A percentile compares a stretch with the other conserved stretches of the same genome.
These are phyloP conservation scores for Fusarium chuoi DNA, from an alignment of 2,329 filamentous ascomycete genomes.

Conservation along the genomic window DNA sequence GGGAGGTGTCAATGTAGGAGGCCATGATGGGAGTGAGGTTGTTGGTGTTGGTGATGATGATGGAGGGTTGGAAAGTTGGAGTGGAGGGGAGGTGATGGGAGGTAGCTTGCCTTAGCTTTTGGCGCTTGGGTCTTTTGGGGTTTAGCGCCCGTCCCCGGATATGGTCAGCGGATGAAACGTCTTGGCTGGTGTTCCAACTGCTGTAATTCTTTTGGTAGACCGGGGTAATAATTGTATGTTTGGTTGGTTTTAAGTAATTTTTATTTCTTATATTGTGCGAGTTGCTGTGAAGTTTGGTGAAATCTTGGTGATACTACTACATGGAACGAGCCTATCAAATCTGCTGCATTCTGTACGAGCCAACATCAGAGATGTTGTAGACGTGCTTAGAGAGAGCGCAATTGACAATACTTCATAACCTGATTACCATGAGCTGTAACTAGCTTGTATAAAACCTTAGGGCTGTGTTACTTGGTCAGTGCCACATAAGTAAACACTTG, in stretches of 20 bases:
- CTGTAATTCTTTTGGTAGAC: background rate
- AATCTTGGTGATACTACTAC: background rate
- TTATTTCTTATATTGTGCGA: fast-evolving
- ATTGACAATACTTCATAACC: background rate
- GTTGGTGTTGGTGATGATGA: background rate
- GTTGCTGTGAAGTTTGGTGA: background rate
- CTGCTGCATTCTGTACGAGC: background rate
- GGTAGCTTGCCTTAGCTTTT: conserved; percentile 19
- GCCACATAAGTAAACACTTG: background rate
- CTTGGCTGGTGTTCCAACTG: background rate
- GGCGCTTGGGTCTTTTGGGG: conserved; percentile 26
- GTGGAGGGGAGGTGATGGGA: conserved; percentile 20
- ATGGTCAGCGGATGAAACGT: conserved; percentile 23
- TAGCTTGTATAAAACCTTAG: background rate
- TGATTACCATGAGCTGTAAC: background rate
- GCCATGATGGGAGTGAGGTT: conserved; percentile 41
- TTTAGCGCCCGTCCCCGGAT: conserved; percentile 18
- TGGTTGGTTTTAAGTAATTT: background rate
- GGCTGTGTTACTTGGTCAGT: background rate
- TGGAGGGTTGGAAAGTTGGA: conserved; percentile 2
- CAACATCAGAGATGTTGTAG: background rate
- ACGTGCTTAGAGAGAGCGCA: no score
- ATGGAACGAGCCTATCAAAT: background rate
- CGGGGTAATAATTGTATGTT: background rate
- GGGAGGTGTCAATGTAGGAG: conserved; percentile 48